These are phyloP conservation scores for Craterostigma plantagineum DNA, from an alignment of 257 asterid species.

Conservation along the genomic window DNA sequence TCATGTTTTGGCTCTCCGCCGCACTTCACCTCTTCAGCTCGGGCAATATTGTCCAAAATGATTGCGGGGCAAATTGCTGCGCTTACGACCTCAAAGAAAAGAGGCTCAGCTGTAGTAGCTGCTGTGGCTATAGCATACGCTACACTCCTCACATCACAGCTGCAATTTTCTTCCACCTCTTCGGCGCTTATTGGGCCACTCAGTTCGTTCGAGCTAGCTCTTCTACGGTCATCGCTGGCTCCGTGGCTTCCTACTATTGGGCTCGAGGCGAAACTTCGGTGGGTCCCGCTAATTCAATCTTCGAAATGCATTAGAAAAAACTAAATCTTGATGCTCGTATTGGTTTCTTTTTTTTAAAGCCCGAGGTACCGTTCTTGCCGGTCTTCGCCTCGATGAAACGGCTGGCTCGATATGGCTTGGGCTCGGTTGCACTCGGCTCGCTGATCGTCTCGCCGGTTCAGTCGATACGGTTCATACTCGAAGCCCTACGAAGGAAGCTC, in stretches of 20 bases:
- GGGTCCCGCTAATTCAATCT: too few relatives aligned
- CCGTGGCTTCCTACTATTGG: constrained; percentile 96
- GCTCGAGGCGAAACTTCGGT: constrained; percentile 79
- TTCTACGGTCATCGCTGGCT: constrained; percentile 81
- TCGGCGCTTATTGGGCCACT: constrained; percentile 92
- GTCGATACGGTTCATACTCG: constrained; percentile 77
- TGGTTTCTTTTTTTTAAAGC: constrained; percentile 24
- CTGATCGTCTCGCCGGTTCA: constrained; percentile 52
- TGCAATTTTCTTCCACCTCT: constrained; percentile 76
- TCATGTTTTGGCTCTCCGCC: constrained; percentile 90
- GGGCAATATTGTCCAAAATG: constrained; percentile 59
- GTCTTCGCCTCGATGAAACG: constrained; percentile 94
- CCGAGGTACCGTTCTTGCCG: constrained; percentile 74
- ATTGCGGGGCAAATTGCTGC: constrained; percentile 75
- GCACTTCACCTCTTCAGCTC: constrained; percentile 91
- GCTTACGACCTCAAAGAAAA: constrained; percentile 79
- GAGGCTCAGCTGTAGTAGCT: constrained; percentile 63
- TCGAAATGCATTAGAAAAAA: too few relatives aligned
- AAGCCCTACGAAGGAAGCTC: constrained; percentile 82
- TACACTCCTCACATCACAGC: constrained; percentile 71
- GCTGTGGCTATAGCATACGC: constrained; percentile 76
- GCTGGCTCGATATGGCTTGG: constrained; percentile 64
- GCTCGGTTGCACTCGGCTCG: constrained; percentile 91
- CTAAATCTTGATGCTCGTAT: too few relatives aligned
- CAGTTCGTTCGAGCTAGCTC: constrained; percentile 68